Evolutionary conservation across 257 asterid species (phyloP), one percentile per base, ranked within the genome.

Genomic region (Datura wrightii): DNA sequence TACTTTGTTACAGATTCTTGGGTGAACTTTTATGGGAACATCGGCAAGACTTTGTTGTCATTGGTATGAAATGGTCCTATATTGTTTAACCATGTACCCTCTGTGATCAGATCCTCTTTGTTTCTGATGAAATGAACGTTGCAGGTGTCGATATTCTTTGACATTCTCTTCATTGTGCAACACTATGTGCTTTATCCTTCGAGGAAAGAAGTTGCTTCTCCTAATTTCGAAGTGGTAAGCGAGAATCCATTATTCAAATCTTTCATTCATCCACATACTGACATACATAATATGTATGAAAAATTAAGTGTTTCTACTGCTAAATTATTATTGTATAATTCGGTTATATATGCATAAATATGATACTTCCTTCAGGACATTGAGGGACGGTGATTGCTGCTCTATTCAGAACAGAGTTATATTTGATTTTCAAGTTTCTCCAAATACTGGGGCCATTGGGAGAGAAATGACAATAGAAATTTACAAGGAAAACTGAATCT

Each of bases 11-110:
- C 92, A 96, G 99, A 87, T 82, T 96, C 99, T 0, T 91, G 94
- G 98, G 93, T 94, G 86, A 96, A 94, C 85, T 92, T 96, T 84
- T 93, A 94, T 62, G 98, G 98, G 36, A 96, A 94, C 91, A 91
- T 94, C 3, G 99, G 99, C 83, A 96, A 96, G 92, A 93, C 96
- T 7, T 85, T 93, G 92, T 89, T 96, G 87, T 96, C 99, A 55
- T 63, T 96, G 98, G 98, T 96, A 93, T 41, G 90, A 18, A 65
- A 85, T 69, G 8, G 36, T 82, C 41, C 8, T 11, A 71, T 63
- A 55, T 54, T 24, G 9, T 15, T 81, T 46, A 10, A 18, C 14
- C 52, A 6, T 58, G 5, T 42, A 18, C 54, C 5, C 11, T 71
- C 10, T n/a, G 6, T 19, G 7, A 6, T 37, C 76, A 66, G 7